Evolutionary conservation across 768 basidiomycete species (phyloP).

Genomic region (Wakefieldia striispora): DNA sequence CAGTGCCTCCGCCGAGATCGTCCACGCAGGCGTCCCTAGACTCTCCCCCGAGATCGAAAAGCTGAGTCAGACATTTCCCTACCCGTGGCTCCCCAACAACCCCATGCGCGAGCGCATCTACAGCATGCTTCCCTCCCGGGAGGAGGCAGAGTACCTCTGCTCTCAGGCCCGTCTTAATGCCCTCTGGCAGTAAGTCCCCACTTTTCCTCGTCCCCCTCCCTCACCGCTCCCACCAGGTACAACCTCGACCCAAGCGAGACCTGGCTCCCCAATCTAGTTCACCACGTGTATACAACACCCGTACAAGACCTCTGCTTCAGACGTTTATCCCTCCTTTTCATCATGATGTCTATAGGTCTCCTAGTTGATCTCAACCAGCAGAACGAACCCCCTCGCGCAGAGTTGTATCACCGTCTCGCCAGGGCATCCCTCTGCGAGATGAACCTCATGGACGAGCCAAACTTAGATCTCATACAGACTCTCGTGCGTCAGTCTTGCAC

Average conservation of each 20-base stretch:
- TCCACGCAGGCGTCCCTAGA: slow-evolving; percentile 11
- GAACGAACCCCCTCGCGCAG: slow-evolving; percentile 54
- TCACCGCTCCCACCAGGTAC: slow-evolving; percentile 41
- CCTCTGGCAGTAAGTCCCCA: slow-evolving; percentile 63
- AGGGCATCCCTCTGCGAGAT: slow-evolving; percentile 69
- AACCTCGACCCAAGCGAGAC: slow-evolving; percentile 70
- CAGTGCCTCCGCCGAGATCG: slow-evolving; percentile 24
- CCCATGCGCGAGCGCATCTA: slow-evolving; percentile 62
- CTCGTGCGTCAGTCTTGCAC: slow-evolving; percentile 41
- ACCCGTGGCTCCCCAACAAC: slow-evolving; percentile 64
- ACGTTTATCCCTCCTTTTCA: slow-evolving; percentile 63
- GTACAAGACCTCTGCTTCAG: slow-evolving; percentile 63
- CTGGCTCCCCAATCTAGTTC: slow-evolving; percentile 64
- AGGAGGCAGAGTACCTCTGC: slow-evolving; percentile 59
- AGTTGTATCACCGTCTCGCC: slow-evolving; percentile 65
- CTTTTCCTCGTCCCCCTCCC: neutral
- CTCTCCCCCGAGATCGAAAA: slow-evolving; percentile 37
- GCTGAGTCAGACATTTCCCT: slow-evolving; percentile 67
- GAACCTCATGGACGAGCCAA: slow-evolving; percentile 72
- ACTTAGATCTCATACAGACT: slow-evolving; percentile 68
- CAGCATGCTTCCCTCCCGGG: slow-evolving; percentile 56
- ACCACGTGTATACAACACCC: slow-evolving; percentile 63
- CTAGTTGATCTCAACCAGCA: slow-evolving; percentile 61
- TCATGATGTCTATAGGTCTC: slow-evolving; percentile 71
- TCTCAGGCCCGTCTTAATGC: slow-evolving; percentile 65